Evolutionary conservation across 2,329 filamentous ascomycete species (phyloP).

Genomic region (Ophiostoma populinum): DNA sequence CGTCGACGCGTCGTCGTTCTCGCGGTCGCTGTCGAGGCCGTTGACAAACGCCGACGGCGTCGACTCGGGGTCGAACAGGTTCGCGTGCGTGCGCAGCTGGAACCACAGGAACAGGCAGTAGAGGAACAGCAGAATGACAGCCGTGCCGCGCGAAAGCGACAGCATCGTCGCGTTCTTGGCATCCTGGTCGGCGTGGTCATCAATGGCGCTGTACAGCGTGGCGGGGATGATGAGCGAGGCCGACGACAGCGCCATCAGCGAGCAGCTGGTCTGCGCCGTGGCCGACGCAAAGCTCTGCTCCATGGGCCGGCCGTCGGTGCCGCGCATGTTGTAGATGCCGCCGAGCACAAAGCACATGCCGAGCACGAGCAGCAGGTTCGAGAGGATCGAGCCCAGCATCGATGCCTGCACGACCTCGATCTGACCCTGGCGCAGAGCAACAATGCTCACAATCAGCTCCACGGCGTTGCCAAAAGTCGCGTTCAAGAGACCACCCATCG

Average conservation of each 20-base stretch:
- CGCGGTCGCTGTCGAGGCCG: constrained; percentile 7
- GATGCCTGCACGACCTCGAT: constrained; percentile 87
- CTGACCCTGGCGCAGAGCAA: constrained; percentile 69
- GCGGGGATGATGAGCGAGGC: constrained; percentile 67
- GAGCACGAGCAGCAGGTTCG: constrained; percentile 74
- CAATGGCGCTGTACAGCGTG: constrained; percentile 51
- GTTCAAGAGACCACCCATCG: constrained; percentile 56
- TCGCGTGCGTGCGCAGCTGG: constrained; percentile 58
- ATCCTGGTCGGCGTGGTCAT: constrained; percentile 22
- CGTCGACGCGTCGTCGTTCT: constrained; percentile 15
- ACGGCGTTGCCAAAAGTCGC: constrained; percentile 69
- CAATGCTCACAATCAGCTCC: constrained; percentile 72
- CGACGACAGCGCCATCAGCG: constrained; percentile 58
- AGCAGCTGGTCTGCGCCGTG: constrained; percentile 61
- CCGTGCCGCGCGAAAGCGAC: constrained; percentile 56
- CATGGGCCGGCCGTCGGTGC: constrained; percentile 35
- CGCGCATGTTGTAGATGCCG: constrained; percentile 44
- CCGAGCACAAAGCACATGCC: constrained; percentile 79
- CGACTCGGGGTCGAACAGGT: constrained; percentile 46
- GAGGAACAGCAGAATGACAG: constrained; percentile 56
- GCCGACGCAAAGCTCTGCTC: constrained; percentile 62
- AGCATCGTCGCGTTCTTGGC: constrained; percentile 41
- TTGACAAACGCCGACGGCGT: constrained; percentile 11
- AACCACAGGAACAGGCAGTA: constrained; percentile 66
- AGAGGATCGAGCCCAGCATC: constrained; percentile 78